Base-by-base conservation (phyloP, 169 alveolate genomes). In the Perkinsus chesapeaki region DNA sequence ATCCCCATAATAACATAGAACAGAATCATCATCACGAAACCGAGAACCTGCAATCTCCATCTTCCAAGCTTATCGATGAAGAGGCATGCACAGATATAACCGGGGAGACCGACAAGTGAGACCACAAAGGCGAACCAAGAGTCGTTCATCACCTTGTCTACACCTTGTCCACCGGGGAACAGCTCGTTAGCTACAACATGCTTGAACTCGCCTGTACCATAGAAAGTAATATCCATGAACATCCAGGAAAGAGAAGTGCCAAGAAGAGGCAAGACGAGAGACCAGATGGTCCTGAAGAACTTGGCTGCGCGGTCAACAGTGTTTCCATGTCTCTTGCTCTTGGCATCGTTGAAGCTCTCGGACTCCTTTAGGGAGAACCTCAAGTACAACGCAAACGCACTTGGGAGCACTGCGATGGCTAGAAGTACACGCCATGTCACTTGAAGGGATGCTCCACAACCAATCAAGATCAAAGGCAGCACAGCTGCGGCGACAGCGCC, bases 191-290 rank as follows among this genome's bases (percentile, higher is more conserved):
- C 92, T 37, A 94, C 91, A 19, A 60, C 82, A 47, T 93, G 37
- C 92, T 94, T 93, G 91, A 93, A 93, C 73, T 72, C 36, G 31
- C 91, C 92, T 7, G 48, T 91, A n/a, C 96, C 96, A 91, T 94
- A 94, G 73, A 94, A 94, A 3, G 94, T 93, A 0, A 94, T 94
- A 92, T 94, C 96, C 23, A 94, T 73, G 72, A 94, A 94, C 39
- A 94, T 48, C 96, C 96, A 94, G 91, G 94, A 91, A 39, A 94
- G 73, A 23, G 95, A 34, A 10, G 95, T 94, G 0, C 95, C 96
- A 31, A 93, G 39, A 19, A 94, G 48, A 0, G 82, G 91, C 73
- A 91, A 91, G 12, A 91, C 27, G 82, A 60, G 82, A 1, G 3
- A 20, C 82, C 82, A 60, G 82, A 60, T 60, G 36, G 82, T 60